Evolutionary conservation across 352 stramenopile genomes (phyloP).

Genomic region (Phytophthora pistaciae): DNA sequence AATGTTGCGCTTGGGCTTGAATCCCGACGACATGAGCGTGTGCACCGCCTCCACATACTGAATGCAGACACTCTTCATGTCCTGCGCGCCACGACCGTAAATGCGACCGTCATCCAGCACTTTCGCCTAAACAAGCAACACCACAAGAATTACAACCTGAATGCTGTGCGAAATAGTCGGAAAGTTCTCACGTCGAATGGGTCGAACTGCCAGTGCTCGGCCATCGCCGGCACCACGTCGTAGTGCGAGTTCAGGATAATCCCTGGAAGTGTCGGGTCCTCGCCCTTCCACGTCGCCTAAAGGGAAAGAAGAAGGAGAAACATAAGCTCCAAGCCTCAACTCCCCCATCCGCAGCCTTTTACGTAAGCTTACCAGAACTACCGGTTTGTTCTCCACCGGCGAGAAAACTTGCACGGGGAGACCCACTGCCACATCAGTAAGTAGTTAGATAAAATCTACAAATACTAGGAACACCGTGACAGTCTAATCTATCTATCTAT

Average conservation of each 20-base stretch:
- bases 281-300: constrained; percentile 85
- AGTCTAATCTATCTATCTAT: too few species aligned
- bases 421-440: constrained; percentile 33
- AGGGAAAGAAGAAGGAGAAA: constrained; percentile 1
- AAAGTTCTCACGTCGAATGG: constrained; percentile 91
- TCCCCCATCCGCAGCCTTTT: background rate
- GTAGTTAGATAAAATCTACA: too few species aligned
- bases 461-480: too few species aligned
- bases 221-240: constrained; percentile 95
- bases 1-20: constrained; percentile 88
- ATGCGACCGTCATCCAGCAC: constrained; percentile 92
- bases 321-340: background rate
- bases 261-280: constrained; percentile 85
- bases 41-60: constrained; percentile 96
- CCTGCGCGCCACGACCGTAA: constrained; percentile 94
- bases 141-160: background rate
- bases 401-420: constrained; percentile 62
- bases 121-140: constrained; percentile 53
- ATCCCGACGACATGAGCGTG: constrained; percentile 67
- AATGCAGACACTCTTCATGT: constrained; percentile 98
- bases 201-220: constrained; percentile 91
- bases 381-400: constrained; percentile 78
- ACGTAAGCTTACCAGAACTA: constrained; percentile 82
- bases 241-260: constrained; percentile 98
- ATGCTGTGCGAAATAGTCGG: too few species aligned